Base-by-base conservation (phyloP, 2,329 filamentous ascomycete genomes). In the Aspergillus pseudoglaucus region DNA sequence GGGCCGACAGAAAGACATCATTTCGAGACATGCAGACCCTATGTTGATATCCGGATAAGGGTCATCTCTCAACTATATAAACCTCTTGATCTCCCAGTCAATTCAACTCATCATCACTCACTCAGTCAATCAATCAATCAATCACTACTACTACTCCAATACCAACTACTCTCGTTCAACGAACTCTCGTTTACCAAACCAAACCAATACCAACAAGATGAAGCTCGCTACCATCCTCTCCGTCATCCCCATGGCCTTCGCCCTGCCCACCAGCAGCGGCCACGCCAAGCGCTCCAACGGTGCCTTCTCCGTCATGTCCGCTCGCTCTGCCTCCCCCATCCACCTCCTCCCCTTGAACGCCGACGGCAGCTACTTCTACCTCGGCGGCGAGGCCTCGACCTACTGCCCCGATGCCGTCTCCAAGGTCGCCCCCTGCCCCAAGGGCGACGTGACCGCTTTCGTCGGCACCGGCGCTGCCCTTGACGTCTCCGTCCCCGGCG, bases 401-500 rank as follows among this genome's bases (percentile, higher is more conserved):
- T 80, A 75, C 65, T 82, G 78, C 61, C 78, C 78, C 17, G 44
- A 63, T 1, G 55, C 59, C 12, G 2, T 33, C 12, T 14, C 39
- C 30, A 25, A 47, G n/a, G 39, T 41, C 22, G 39, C 18, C 6
- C 39, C 39, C 39, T 79, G 76, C 59, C 75, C 75, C 14, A 56
- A 70, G 0, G 76, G 75, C 15, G 75, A 72, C 48, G 53, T 60
- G 22, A 80, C 77, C 6, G 33, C 17, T 37, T 37, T 37, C 33
- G 12, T 15, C 17, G 33, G 33, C 17, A 37, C n/a, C 17, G 33
- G 33, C 17, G 33, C 33, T 37, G 33, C 33, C 4, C 17, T 37
- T 7, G 33, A 69, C 30, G 75, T 80, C 27, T 60, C 73, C 25
- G 82, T 84, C 4, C 81, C 82, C 4, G 82, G 82, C 23, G 83